Percentiles rank a stretch among this genome's conserved stretches.
Evolutionary conservation across 306 rosid genomes (phyloP).

Genomic region (Lupinus albus): DNA sequence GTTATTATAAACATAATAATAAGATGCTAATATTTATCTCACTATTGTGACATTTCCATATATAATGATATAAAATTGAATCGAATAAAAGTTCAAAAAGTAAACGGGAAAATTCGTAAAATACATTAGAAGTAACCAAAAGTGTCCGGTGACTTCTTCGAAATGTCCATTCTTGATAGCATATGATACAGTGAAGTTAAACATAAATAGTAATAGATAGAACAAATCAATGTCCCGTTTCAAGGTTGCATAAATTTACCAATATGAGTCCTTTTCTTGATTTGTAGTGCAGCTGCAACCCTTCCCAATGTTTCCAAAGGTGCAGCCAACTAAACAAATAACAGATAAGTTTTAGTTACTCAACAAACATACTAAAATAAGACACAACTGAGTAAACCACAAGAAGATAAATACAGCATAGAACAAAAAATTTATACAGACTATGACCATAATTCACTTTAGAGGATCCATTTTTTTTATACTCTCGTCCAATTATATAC

Average conservation of each 20-base stretch:
- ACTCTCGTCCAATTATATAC: too few relatives aligned
- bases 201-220: slow-evolving; percentile 16
- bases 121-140: too few relatives aligned
- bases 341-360: slow-evolving; percentile 42
- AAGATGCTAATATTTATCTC: too few relatives aligned
- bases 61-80: too few relatives aligned
- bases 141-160: too few relatives aligned
- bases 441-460: slow-evolving; percentile 15
- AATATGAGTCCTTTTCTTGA: slow-evolving; percentile 81
- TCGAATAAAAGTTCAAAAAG: too few relatives aligned
- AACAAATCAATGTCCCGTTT: slow-evolving; percentile 14
- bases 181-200: slow-evolving; percentile 29
- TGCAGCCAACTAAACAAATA: slow-evolving; percentile 76
- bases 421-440: not conserved
- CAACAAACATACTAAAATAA: slow-evolving; percentile 25
- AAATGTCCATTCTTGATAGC: not conserved
- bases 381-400: slow-evolving; percentile 24
- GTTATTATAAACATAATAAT: too few relatives aligned
- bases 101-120: too few relatives aligned
- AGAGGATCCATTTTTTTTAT: not conserved
- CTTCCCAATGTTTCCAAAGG: slow-evolving; percentile 76
- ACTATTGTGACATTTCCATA: too few relatives aligned
- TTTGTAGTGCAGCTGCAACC: slow-evolving; percentile 71
- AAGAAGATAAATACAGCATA: slow-evolving; percentile 13
- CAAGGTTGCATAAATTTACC: slow-evolving; percentile 54